phyloP scores from a whole-genome alignment of 441 rosid species.

The Pelargonium myrrhifolium region DNA sequence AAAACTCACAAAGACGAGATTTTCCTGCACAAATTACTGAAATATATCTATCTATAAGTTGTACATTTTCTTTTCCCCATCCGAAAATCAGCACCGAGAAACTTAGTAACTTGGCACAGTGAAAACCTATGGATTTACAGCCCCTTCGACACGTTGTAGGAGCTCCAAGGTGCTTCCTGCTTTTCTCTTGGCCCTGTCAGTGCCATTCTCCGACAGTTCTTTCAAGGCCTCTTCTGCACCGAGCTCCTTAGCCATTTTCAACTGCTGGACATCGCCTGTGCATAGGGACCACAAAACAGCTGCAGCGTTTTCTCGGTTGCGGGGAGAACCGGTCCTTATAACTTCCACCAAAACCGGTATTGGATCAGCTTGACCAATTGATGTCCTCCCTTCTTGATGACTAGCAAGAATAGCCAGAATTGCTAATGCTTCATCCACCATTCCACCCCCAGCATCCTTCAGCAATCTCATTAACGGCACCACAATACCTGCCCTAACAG shows the following conservation, averaged over 20 bases:
- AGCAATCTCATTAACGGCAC: conserved; percentile 59
- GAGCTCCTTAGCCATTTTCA: conserved; percentile 51
- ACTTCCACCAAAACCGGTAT: conserved; percentile 70
- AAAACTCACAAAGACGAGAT: neutral
- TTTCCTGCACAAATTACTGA: neutral
- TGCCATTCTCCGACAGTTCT: conserved; percentile 77
- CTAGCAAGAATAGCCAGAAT: conserved; percentile 85
- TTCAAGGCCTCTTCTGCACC: conserved; percentile 72
- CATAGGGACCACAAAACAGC: conserved; percentile 82
- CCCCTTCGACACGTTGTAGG: conserved; percentile 45
- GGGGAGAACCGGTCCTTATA: conserved; percentile 77
- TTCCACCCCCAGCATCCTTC: conserved; percentile 89
- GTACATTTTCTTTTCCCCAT: neutral
- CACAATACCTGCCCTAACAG: conserved; percentile 83
- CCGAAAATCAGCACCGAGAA: too few relatives aligned
- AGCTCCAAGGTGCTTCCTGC: conserved; percentile 73
- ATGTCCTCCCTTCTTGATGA: conserved; percentile 75
- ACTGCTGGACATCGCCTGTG: conserved; percentile 54
- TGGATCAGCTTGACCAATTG: conserved; percentile 69
- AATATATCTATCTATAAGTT: neutral
- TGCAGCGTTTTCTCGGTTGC: conserved; percentile 80
- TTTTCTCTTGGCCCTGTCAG: conserved; percentile 95
- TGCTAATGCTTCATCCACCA: conserved; percentile 95
- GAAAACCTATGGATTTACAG: conserved; percentile 13
- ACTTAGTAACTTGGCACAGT: neutral